A percentile compares a stretch with the other conserved stretches of the same genome.
Evolutionary conservation across 257 asterid genomes (phyloP).

Genomic region (Datura wrightii): DNA sequence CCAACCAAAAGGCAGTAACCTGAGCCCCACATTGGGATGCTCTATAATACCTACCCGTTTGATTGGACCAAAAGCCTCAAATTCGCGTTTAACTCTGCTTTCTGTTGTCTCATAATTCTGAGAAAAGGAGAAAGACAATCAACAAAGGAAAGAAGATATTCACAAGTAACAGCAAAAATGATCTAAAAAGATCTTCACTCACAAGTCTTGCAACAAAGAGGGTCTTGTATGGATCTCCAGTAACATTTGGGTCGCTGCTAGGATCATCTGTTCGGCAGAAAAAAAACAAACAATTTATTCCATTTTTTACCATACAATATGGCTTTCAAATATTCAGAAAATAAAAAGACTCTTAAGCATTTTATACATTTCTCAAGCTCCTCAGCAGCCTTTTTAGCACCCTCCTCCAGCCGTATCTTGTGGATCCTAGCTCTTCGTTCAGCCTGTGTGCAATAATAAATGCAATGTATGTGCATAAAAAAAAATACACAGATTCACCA

Average conservation of each 20-base stretch:
- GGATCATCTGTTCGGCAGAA: constrained; percentile 75
- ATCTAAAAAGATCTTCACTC: constrained; percentile 42
- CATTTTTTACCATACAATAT: not conserved
- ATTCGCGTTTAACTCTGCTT: constrained; percentile 94
- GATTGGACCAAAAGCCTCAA: constrained; percentile 98
- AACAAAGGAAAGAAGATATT: not conserved
- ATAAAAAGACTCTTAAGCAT: not conserved
- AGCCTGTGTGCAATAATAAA: constrained; percentile 44
- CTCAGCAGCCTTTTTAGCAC: constrained; percentile 91
- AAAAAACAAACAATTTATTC: not conserved
- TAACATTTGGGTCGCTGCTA: constrained; percentile 69
- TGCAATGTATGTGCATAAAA: not conserved
- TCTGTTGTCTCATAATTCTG: constrained; percentile 96
- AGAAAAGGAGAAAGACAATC: constrained; percentile 31
- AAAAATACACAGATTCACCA: constrained; percentile 13
- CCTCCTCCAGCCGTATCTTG: constrained; percentile 81
- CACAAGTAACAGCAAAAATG: not conserved
- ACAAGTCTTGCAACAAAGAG: constrained; percentile 95
- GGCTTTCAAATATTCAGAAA: constrained; percentile 9
- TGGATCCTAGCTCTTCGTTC: constrained; percentile 92
- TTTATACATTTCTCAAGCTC: constrained; percentile 80
- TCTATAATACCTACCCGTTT: constrained; percentile 97
- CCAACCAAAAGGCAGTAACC: constrained; percentile 78
- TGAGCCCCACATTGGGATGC: constrained; percentile 68
- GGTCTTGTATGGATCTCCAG: constrained; percentile 98